Evolutionary conservation across 768 basidiomycete genomes (phyloP).

Genomic region (Clitopilus hobsonii): DNA sequence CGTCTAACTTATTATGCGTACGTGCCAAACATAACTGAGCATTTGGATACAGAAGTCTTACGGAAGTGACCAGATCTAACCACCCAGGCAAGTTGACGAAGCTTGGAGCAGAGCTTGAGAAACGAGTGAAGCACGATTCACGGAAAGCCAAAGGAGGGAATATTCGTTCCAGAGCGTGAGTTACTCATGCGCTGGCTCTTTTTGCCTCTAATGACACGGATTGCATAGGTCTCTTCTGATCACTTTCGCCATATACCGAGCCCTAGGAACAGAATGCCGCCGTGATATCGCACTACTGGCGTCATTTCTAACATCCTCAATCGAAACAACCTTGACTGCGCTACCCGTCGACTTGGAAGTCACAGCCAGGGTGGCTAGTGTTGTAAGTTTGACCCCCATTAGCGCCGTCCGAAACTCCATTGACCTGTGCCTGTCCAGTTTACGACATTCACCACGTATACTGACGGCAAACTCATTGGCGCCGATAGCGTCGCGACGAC

Average conservation of each 20-base stretch:
- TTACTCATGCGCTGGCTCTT: slow-evolving; percentile 8
- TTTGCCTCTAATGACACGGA: slow-evolving; percentile 5
- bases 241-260: slow-evolving; percentile 75
- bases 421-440: slow-evolving; percentile 44
- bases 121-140: slow-evolving; percentile 59
- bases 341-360: slow-evolving; percentile 70
- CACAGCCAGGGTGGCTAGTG: slow-evolving; percentile 69
- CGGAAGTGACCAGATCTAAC: slow-evolving; percentile 71
- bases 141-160: slow-evolving; percentile 73
- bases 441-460: slow-evolving; percentile 88
- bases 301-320: slow-evolving; percentile 59
- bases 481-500: slow-evolving; percentile 66
- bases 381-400: slow-evolving; percentile 45
- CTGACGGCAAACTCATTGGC: slow-evolving; percentile 80
- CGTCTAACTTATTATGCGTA: slow-evolving; percentile 81
- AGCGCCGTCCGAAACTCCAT: slow-evolving; percentile 1
- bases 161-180: slow-evolving; percentile 75
- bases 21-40: slow-evolving; percentile 10
- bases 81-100: slow-evolving; percentile 77
- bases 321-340: slow-evolving; percentile 51
- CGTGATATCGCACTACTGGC: slow-evolving; percentile 77
- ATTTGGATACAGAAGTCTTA: no score
- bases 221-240: slow-evolving; percentile 66
- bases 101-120: slow-evolving; percentile 72
- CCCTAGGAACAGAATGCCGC: slow-evolving; percentile 83